Evolutionary conservation across 148 eudicot species (phyloP).

Genomic region (Euryodendron excelsum): DNA sequence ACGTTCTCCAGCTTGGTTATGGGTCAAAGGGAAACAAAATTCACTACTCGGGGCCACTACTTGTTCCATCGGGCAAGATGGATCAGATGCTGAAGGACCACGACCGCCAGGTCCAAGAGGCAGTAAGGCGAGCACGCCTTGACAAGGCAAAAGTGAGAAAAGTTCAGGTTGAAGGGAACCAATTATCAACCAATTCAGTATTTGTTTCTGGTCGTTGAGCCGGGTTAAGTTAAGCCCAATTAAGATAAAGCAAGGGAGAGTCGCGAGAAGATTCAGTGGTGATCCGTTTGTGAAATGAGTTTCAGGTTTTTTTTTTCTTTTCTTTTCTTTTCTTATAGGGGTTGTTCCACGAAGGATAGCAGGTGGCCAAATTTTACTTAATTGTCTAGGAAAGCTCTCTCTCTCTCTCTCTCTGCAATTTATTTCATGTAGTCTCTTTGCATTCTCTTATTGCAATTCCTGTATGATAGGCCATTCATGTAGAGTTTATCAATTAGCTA

Average conservation of each 20-base stretch:
- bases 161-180: constrained; percentile 52
- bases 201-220: constrained; percentile 55
- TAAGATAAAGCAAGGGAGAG: constrained; percentile 18
- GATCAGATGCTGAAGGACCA: constrained; percentile 92
- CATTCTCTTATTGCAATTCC: not conserved
- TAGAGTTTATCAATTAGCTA: constrained; percentile 17
- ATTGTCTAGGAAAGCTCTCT: constrained; percentile 4
- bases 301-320: not conserved
- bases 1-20: constrained; percentile 58
- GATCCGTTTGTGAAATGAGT: constrained; percentile 9
- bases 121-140: constrained; percentile 74
- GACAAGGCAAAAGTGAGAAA: constrained; percentile 68
- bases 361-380: constrained; percentile 11
- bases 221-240: constrained; percentile 20
- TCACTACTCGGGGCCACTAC: constrained; percentile 92
- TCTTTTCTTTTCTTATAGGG: constrained; percentile 14
- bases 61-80: constrained; percentile 80
- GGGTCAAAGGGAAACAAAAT: constrained; percentile 87
- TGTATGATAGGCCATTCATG: constrained; percentile 1
- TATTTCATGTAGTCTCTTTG: not conserved
- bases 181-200: constrained; percentile 43
- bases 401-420: not conserved
- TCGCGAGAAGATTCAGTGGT: not conserved
- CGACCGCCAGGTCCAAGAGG: constrained; percentile 88
- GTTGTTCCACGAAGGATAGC: constrained; percentile 17